phyloP scores from a whole-genome alignment of 345 rosid genomes.

The Aethionema arabicum region DNA sequence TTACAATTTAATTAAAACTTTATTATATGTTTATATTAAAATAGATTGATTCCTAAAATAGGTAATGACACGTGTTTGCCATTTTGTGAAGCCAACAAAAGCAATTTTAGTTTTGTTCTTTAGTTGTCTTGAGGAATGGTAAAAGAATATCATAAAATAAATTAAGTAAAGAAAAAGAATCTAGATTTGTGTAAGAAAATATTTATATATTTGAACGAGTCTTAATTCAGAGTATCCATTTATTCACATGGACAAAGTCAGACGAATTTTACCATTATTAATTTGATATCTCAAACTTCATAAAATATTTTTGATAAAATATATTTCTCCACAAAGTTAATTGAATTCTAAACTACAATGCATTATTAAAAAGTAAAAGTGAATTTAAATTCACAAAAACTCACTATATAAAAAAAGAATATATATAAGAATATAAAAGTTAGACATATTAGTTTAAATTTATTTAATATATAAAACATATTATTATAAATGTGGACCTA shows the following conservation, averaged over 20 bases:
- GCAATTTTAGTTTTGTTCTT: constrained; percentile 24
- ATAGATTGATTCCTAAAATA: constrained; percentile 21
- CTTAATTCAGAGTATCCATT: constrained; percentile 16
- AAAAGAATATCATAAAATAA: constrained; percentile 20
- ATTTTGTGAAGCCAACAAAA: constrained; percentile 19
- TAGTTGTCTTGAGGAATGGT: constrained; percentile 26
- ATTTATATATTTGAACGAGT: constrained; percentile 10
- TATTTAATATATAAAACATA: too few species aligned
- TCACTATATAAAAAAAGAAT: too few species aligned
- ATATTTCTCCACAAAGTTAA: too few species aligned
- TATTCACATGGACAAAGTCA: constrained; percentile 17
- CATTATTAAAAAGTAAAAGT: too few species aligned
- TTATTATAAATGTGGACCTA: too few species aligned
- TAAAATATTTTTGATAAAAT: too few species aligned
- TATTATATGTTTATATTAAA: neutral
- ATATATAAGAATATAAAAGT: too few species aligned
- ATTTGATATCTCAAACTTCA: neutral
- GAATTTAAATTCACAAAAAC: too few species aligned
- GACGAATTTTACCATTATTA: neutral
- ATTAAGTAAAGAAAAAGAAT: constrained; percentile 18
- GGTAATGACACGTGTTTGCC: constrained; percentile 29
- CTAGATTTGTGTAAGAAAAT: constrained; percentile 10
- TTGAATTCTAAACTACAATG: too few species aligned
- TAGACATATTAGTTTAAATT: too few species aligned
- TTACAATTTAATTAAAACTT: constrained; percentile 8